These are phyloP conservation scores for Botrytis elliptica DNA, from an alignment of 2,329 filamentous ascomycete species.

Conservation along the genomic window DNA sequence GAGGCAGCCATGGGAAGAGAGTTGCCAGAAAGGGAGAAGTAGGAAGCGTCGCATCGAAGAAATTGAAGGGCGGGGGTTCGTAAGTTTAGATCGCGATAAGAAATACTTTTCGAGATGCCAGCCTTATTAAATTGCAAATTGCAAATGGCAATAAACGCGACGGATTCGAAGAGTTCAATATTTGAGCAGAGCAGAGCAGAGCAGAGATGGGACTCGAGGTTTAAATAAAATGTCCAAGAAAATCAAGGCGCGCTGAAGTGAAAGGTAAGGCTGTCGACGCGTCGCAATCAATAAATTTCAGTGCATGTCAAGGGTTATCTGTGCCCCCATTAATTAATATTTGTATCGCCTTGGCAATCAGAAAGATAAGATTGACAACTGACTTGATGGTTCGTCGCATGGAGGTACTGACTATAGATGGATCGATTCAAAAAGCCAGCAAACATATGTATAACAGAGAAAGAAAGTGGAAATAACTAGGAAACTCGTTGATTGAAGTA, in stretches of 20 bases:
- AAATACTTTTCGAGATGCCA: constrained; percentile 7
- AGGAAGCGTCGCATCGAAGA: constrained; percentile 32
- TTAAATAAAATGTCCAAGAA: background rate
- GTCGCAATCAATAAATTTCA: constrained; percentile 29
- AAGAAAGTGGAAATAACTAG: background rate
- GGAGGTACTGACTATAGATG: background rate
- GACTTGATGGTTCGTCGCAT: background rate
- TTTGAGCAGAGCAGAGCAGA: background rate
- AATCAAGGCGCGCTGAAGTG: constrained; percentile 25
- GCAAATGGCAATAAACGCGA: constrained; percentile 1
- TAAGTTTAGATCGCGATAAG: background rate
- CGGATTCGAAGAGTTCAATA: background rate
- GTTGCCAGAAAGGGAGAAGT: constrained; percentile 22
- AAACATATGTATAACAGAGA: background rate
- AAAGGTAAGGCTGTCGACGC: constrained; percentile 26
- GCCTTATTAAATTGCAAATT: background rate
- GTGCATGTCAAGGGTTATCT: constrained; percentile 11
- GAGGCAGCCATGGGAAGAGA: constrained; percentile 36
- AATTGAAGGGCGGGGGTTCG: background rate
- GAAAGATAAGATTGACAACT: background rate
- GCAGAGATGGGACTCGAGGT: background rate
- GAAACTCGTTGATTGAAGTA: background rate
- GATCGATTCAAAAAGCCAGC: background rate
- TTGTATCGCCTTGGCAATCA: background rate
- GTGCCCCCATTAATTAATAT: constrained; percentile 3